Conservation (phyloP, 225 moss, liverwort and hornwort genomes). For the Anthoceros angustus region DNA sequence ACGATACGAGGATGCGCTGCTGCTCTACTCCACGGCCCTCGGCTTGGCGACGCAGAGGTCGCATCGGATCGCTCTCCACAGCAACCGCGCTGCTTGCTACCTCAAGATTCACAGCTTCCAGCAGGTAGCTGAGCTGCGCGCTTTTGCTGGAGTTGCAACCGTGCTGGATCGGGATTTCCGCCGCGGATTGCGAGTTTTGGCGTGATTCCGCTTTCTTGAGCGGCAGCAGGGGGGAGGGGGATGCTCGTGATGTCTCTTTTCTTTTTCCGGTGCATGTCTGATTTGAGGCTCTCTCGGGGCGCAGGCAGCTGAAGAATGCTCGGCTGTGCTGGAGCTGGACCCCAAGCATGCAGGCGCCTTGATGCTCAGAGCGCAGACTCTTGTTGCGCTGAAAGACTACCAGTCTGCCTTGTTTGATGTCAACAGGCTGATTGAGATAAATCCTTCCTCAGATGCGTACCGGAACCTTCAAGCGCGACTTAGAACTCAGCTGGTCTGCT, state of each 20-base stretch:
- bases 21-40: conserved; percentile 69
- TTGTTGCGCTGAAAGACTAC: conserved; percentile 90
- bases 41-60: conserved; percentile 49
- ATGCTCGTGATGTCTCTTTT: no score
- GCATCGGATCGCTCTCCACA: conserved; percentile 76
- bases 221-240: no score
- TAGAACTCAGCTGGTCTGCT: conserved; percentile 63
- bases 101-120: conserved; percentile 81
- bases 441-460: conserved; percentile 76
- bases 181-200: no score
- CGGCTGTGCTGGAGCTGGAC: conserved; percentile 85
- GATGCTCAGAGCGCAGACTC: conserved; percentile 85
- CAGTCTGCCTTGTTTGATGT: conserved; percentile 92
- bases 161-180: neutral
- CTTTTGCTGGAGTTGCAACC: neutral
- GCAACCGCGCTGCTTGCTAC: conserved; percentile 91
- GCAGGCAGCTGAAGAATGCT: conserved; percentile 90
- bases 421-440: conserved; percentile 69
- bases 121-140: conserved; percentile 14
- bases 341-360: conserved; percentile 86
- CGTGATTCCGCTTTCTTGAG: no score
- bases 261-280: no score
- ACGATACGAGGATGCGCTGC: conserved; percentile 58
- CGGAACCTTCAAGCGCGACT: conserved; percentile 70
- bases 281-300: neutral